Evolutionary conservation across 2,329 filamentous ascomycete species (phyloP).

Genomic region (Colletotrichum tamarilloi): DNA sequence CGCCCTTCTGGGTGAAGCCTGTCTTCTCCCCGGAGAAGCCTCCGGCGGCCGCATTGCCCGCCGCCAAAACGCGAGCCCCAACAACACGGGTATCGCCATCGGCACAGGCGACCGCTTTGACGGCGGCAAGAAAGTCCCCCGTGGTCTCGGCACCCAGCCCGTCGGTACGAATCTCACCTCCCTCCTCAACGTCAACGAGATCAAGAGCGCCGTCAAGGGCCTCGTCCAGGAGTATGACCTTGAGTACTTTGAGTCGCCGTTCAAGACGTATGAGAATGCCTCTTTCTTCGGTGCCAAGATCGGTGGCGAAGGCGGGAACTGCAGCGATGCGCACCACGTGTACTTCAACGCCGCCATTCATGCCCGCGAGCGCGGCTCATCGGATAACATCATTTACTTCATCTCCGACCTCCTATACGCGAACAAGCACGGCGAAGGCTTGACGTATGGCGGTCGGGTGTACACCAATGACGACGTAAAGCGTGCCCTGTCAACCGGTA

Average conservation of each 20-base stretch:
- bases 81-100: conserved; percentile 47
- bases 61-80: conserved; percentile 26
- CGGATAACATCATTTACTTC: conserved; percentile 69
- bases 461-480: conserved; percentile 65
- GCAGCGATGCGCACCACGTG: conserved; percentile 54
- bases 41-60: conserved; percentile 36
- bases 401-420: conserved; percentile 67
- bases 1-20: conserved; percentile 40
- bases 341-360: conserved; percentile 67
- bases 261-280: conserved; percentile 56
- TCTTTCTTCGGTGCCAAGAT: conserved; percentile 54
- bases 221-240: conserved; percentile 54
- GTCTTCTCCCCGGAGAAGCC: conserved; percentile 53
- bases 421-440: conserved; percentile 57
- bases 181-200: conserved; percentile 58
- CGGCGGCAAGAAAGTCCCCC: conserved; percentile 49
- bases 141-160: conserved; percentile 51
- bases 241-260: conserved; percentile 53
- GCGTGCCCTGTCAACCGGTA: conserved; percentile 61
- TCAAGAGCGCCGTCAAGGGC: conserved; percentile 55
- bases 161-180: conserved; percentile 46
- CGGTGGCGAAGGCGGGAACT: conserved; percentile 45
- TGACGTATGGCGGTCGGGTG: conserved; percentile 62
- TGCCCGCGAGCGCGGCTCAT: conserved; percentile 67
- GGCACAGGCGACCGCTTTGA: conserved; percentile 56